A percentile compares a stretch with the other conserved stretches of the same genome.
Evolutionary conservation across 441 rosid species (phyloP).

Genomic region (Syzygium malaccense): DNA sequence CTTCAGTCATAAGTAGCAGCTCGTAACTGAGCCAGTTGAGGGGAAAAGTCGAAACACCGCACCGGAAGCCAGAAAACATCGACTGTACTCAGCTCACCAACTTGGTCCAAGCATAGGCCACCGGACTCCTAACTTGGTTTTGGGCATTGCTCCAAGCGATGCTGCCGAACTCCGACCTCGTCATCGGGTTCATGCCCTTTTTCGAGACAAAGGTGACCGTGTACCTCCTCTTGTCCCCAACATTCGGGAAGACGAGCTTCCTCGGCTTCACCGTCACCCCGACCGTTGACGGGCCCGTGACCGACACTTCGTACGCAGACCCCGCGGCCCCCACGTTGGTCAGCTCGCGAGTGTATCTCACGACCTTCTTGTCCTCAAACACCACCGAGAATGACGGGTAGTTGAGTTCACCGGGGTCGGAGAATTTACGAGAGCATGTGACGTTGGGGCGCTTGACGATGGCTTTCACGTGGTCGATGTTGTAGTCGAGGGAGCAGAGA

Average conservation of each 20-base stretch:
- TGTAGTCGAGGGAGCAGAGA: constrained; percentile 69
- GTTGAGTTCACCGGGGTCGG: constrained; percentile 69
- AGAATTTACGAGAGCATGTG: constrained; percentile 45
- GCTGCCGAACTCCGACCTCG: constrained; percentile 51
- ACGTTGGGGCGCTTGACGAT: constrained; percentile 52
- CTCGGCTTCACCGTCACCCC: constrained; percentile 48
- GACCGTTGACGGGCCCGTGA: constrained; percentile 38
- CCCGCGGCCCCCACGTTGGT: constrained; percentile 66
- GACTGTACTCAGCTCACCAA: neutral
- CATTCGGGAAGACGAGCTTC: constrained; percentile 40
- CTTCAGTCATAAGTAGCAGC: neutral
- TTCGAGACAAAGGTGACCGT: constrained; percentile 63
- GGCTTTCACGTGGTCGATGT: constrained; percentile 43
- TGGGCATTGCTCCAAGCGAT: constrained; percentile 57
- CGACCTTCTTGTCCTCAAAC: constrained; percentile 52
- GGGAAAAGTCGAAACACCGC: neutral
- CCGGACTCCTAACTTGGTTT: constrained; percentile 72
- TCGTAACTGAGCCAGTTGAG: neutral
- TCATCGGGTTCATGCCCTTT: constrained; percentile 22
- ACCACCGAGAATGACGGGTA: constrained; percentile 82
- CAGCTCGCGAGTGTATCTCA: constrained; percentile 59
- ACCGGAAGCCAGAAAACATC: neutral
- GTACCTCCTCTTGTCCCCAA: constrained; percentile 64
- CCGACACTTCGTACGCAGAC: constrained; percentile 40
- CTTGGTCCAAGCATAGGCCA: constrained; percentile 62